phyloP scores from a whole-genome alignment of 2,329 filamentous ascomycete genomes.

The Pseudocercospora ulei region DNA sequence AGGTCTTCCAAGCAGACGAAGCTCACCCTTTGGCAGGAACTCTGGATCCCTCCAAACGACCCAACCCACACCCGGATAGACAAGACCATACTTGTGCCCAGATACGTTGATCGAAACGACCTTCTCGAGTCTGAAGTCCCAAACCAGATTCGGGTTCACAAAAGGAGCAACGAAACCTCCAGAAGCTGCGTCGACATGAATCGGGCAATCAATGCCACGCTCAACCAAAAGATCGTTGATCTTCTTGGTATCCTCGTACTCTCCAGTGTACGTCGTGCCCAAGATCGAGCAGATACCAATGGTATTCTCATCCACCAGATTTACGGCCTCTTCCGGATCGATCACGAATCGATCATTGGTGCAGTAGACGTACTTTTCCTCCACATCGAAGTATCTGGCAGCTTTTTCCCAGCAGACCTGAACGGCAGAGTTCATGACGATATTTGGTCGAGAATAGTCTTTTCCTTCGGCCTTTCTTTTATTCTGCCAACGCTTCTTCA shows the following conservation, averaged over 20 bases:
- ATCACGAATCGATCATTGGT: slow-evolving; percentile 54
- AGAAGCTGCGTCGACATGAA: slow-evolving; percentile 87
- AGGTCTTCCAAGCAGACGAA: not conserved
- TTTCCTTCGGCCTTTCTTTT: slow-evolving; percentile 74
- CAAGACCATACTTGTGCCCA: slow-evolving; percentile 72
- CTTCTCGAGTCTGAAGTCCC: slow-evolving; percentile 84
- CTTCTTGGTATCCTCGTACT: slow-evolving; percentile 87
- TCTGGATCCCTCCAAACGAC: slow-evolving; percentile 77
- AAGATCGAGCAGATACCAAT: slow-evolving; percentile 90
- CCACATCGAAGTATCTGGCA: slow-evolving; percentile 55
- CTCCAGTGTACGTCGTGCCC: slow-evolving; percentile 87
- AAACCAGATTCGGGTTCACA: slow-evolving; percentile 68
- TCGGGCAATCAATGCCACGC: slow-evolving; percentile 66
- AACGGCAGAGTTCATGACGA: slow-evolving; percentile 91
- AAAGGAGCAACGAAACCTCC: slow-evolving; percentile 93
- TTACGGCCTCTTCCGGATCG: slow-evolving; percentile 53
- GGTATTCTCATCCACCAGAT: slow-evolving; percentile 57
- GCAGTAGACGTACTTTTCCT: slow-evolving; percentile 69
- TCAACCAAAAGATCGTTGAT: slow-evolving; percentile 79
- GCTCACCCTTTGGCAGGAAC: slow-evolving; percentile 58
- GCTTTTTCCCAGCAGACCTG: slow-evolving; percentile 96
- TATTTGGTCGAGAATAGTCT: slow-evolving; percentile 69
- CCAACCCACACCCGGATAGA: slow-evolving; percentile 93
- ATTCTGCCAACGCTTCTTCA: slow-evolving; percentile 94
- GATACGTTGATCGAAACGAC: slow-evolving; percentile 92